Conservation (phyloP, 179 eudicot genomes). For the Spergularia azorica region DNA sequence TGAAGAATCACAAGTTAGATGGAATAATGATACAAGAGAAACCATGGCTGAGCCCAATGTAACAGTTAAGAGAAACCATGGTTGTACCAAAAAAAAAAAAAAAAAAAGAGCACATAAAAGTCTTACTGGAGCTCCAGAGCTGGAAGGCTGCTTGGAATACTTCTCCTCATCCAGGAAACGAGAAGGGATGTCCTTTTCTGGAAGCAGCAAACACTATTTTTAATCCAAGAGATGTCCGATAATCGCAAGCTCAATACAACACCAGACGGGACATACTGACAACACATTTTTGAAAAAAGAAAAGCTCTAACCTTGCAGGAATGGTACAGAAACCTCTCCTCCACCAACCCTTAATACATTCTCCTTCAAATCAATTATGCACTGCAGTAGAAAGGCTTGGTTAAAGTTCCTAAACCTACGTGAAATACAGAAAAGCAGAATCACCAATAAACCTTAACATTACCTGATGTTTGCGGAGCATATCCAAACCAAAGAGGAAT, state of each 20-base stretch:
- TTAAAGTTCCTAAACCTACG: background rate
- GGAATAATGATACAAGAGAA: slow-evolving; percentile 8
- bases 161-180: slow-evolving; percentile 75
- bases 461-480: slow-evolving; percentile 99
- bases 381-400: slow-evolving; percentile 45
- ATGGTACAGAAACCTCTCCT: slow-evolving; percentile 95
- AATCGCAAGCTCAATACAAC: background rate
- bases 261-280: background rate
- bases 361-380: slow-evolving; percentile 95
- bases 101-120: background rate
- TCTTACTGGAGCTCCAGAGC: slow-evolving; percentile 77
- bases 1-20: slow-evolving; percentile 33
- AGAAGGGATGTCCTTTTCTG: slow-evolving; percentile 95
- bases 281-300: background rate
- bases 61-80: background rate
- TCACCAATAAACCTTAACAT: background rate
- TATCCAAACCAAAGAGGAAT: slow-evolving; percentile 94
- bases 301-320: slow-evolving; percentile 64
- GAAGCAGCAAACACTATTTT: slow-evolving; percentile 13
- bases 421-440: background rate
- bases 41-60: background rate
- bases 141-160: slow-evolving; percentile 68
- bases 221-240: background rate
- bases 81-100: too few species aligned
- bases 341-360: slow-evolving; percentile 95